Percentiles rank a stretch among this genome's conserved stretches.
phyloP scores from a whole-genome alignment of 1,139 yeast genomes.

The Candida gigantensis region DNA sequence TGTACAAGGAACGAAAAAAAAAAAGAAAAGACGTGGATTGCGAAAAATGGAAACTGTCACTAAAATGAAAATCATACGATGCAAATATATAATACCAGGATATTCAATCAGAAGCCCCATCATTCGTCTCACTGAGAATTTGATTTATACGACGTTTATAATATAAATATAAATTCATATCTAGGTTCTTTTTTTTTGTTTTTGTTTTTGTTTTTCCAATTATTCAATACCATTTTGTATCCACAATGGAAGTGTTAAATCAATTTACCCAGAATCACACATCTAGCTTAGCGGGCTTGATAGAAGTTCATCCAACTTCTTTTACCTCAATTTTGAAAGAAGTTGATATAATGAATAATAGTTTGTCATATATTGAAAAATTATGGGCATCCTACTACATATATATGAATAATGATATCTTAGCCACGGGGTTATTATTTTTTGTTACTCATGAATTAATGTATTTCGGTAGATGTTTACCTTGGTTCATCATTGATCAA shows the following conservation, averaged over 20 bases:
- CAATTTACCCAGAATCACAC: slow-evolving; percentile 4
- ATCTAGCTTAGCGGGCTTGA: slow-evolving; percentile 3
- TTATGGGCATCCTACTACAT: slow-evolving; percentile 48
- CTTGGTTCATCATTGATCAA: slow-evolving; percentile 47
- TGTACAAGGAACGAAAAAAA: no score
- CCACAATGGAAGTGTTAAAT: slow-evolving; percentile 5
- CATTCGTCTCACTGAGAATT: no score
- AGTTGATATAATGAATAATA: slow-evolving; percentile 1
- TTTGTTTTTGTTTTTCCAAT: neutral
- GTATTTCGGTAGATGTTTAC: slow-evolving; percentile 48
- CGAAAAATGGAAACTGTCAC: no score
- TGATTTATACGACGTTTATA: no score
- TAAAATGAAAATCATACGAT: no score
- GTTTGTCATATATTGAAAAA: slow-evolving; percentile 26
- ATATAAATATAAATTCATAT: no score
- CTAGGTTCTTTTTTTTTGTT: no score
- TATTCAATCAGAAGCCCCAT: no score
- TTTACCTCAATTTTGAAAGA: slow-evolving; percentile 4
- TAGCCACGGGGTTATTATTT: slow-evolving; percentile 48
- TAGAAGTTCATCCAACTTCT: slow-evolving; percentile 1
- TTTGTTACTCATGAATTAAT: slow-evolving; percentile 43
- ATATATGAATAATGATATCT: slow-evolving; percentile 43
- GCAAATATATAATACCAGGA: no score
- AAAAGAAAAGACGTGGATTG: no score
- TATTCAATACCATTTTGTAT: neutral